phyloP scores from a whole-genome alignment of 163 green algal genomes.

The Chlorella variabilis region DNA sequence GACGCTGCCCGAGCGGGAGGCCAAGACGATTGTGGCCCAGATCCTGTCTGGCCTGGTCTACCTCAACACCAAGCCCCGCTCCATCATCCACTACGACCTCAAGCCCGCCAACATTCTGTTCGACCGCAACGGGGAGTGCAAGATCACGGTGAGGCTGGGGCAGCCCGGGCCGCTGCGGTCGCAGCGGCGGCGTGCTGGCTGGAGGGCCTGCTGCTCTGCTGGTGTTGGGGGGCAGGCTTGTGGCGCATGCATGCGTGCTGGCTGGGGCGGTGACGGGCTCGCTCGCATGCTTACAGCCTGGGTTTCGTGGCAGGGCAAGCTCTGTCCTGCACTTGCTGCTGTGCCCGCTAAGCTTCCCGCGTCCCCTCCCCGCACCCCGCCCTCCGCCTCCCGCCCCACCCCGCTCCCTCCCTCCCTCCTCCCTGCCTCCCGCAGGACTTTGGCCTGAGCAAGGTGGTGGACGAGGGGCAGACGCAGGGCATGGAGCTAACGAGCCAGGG shows the following conservation, averaged over 20 bases:
- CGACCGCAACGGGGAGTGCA: conserved; percentile 82
- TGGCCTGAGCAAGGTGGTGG: conserved; percentile 84
- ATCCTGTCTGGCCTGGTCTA: conserved; percentile 86
- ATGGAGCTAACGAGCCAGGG: conserved; percentile 97
- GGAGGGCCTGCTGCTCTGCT: neutral
- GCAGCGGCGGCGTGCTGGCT: neutral
- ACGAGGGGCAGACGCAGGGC: conserved; percentile 75
- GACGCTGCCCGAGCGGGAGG: conserved; percentile 89
- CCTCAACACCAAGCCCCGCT: conserved; percentile 69
- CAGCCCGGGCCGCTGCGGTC: neutral
- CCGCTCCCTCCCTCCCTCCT: too few species aligned
- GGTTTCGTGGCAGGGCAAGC: too few species aligned
- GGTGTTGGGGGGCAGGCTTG: too few species aligned
- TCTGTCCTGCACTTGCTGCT: too few species aligned
- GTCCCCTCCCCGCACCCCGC: too few species aligned
- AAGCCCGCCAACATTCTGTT: conserved; percentile 99
- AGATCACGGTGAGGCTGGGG: conserved; percentile 81
- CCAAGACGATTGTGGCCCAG: conserved; percentile 80
- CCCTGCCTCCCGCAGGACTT: conserved; percentile 75
- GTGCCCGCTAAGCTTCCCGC: too few species aligned
- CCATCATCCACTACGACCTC: conserved; percentile 96
- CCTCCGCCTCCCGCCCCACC: too few species aligned
- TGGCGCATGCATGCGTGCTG: too few species aligned
- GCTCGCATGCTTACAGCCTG: too few species aligned
- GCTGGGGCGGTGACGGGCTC: too few species aligned